These are phyloP conservation scores for Xylariaceae sp. DNA, from an alignment of 2,329 filamentous ascomycete genomes.

Conservation along the genomic window DNA sequence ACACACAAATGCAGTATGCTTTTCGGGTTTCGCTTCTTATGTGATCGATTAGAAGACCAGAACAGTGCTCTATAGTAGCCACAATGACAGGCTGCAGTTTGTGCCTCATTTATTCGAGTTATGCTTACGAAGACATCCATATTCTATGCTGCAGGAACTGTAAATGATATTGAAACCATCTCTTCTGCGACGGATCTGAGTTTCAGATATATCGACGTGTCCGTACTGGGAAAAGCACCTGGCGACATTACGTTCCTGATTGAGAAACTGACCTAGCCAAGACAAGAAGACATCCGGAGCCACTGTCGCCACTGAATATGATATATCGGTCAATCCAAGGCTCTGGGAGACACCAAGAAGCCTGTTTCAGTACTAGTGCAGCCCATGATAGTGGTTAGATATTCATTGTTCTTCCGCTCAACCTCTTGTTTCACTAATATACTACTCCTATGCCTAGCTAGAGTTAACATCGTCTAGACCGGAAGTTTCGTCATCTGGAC, in stretches of 20 bases:
- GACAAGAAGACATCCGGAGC: not conserved
- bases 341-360: conserved; percentile 1
- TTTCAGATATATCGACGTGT: not conserved
- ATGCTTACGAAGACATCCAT: not conserved
- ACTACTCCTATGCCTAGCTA: not conserved
- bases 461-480: not conserved
- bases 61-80: not conserved
- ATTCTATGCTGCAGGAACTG: not conserved
- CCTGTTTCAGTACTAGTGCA: conserved; percentile 15
- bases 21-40: not conserved
- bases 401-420: not conserved
- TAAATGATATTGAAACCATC: too few species aligned
- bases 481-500: not conserved
- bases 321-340: not conserved
- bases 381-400: not conserved
- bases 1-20: not conserved
- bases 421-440: conserved; percentile 4
- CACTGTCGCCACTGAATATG: conserved; percentile 1
- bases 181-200: not conserved
- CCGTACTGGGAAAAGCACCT: not conserved
- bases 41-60: not conserved
- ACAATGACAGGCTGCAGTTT: not conserved
- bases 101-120: not conserved
- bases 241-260: not conserved
- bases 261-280: conserved; percentile 8